Evolutionary conservation across 768 basidiomycete genomes (phyloP).

Genomic region (Boletus reticulatus): DNA sequence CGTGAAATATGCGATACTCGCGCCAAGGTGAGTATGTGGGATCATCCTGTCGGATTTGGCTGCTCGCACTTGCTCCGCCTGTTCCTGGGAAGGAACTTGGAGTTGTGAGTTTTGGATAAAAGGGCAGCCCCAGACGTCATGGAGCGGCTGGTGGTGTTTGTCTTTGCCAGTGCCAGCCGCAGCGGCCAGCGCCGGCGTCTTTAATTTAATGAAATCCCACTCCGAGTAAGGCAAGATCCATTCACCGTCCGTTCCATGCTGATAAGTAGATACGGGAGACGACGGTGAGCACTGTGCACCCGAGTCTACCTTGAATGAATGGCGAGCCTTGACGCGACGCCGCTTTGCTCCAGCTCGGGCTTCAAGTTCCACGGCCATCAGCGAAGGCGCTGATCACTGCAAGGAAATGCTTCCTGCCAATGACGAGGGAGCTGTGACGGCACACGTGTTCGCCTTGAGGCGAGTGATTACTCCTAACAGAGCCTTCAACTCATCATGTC

Average conservation of each 20-base stretch:
- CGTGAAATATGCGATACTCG: slow-evolving; percentile 3
- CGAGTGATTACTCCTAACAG: slow-evolving; percentile 8
- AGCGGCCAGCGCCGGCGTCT: neutral
- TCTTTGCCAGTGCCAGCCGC: slow-evolving; percentile 11
- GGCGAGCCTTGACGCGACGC: neutral
- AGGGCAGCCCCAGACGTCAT: neutral
- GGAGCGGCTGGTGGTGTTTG: slow-evolving; percentile 10
- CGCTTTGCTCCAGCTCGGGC: neutral
- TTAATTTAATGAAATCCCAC: neutral
- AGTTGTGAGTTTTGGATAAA: neutral
- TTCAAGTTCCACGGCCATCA: slow-evolving; percentile 10
- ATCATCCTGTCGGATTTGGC: no score
- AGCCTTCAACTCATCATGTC: neutral
- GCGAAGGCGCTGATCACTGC: neutral
- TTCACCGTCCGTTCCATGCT: neutral
- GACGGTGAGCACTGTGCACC: neutral
- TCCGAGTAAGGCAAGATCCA: neutral
- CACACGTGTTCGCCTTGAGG: slow-evolving; percentile 25
- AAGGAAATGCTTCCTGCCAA: slow-evolving; percentile 1
- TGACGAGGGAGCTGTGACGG: neutral
- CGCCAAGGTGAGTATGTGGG: neutral
- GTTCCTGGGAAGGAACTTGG: no score
- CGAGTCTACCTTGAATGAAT: neutral
- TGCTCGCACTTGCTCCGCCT: no score
- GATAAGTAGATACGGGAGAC: no score